Percentiles rank a stretch among this genome's conserved stretches.
Conservation (phyloP, 495 filamentous ascomycete species). For the Cryomyces antarcticus region DNA sequence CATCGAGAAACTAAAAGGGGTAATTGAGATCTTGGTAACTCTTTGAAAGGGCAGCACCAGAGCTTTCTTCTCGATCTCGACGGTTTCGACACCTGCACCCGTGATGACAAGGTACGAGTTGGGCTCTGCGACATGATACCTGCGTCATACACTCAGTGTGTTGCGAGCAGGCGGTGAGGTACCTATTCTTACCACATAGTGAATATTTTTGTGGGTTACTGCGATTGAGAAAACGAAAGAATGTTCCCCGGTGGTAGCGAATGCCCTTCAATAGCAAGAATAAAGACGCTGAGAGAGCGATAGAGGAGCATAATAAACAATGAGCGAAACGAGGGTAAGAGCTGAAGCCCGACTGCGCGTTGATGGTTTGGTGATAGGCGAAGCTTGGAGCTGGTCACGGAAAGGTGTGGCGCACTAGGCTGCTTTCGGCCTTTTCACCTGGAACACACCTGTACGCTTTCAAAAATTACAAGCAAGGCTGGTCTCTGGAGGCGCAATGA, state of each 20-base stretch:
- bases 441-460: too few species aligned
- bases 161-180: too few species aligned
- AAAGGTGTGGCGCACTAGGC: too few species aligned
- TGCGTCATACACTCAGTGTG: too few species aligned
- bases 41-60: constrained; percentile 17
- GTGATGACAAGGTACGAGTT: constrained; percentile 61
- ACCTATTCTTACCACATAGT: too few species aligned
- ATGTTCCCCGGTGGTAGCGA: neutral
- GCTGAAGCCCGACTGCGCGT: too few species aligned
- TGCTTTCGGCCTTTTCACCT: too few species aligned
- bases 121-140: constrained; percentile 23
- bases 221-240: neutral
- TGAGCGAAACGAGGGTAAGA: neutral
- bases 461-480: too few species aligned
- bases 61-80: constrained; percentile 51
- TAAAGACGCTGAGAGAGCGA: neutral
- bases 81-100: constrained; percentile 46
- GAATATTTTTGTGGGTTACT: neutral
- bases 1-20: constrained; percentile 59
- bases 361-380: too few species aligned
- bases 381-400: too few species aligned
- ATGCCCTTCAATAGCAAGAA: neutral
- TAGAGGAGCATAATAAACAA: neutral
- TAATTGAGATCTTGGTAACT: constrained; percentile 34
- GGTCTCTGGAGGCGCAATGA: too few species aligned